Evolutionary conservation across 176 grass and related monocot genomes (phyloP).

Genomic region (Aechmea fasciata): DNA sequence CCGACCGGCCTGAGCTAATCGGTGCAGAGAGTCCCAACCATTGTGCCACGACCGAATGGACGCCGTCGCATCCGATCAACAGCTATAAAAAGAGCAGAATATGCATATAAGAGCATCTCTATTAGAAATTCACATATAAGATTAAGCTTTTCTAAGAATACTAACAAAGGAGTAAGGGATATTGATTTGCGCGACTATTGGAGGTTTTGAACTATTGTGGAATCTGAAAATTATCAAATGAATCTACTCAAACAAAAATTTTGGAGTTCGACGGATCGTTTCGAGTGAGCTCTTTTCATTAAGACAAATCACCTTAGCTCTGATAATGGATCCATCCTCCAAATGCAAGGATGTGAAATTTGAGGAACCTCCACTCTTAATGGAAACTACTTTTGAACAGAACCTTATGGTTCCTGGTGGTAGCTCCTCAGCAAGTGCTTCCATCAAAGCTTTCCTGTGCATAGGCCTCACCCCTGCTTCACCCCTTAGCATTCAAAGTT

Average conservation of each 20-base stretch:
- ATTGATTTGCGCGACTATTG: too few relatives aligned
- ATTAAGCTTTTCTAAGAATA: too few relatives aligned
- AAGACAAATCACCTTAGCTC: conserved; percentile 41
- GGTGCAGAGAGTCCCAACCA: conserved; percentile 50
- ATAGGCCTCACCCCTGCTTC: conserved; percentile 22
- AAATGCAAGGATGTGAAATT: conserved; percentile 29
- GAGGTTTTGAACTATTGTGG: too few relatives aligned
- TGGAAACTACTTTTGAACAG: conserved; percentile 46
- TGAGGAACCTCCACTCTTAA: conserved; percentile 22
- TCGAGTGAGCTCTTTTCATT: too few relatives aligned
- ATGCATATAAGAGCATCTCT: background rate
- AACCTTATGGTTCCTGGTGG: conserved; percentile 52
- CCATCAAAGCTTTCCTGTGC: conserved; percentile 39
- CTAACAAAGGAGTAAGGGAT: too few relatives aligned
- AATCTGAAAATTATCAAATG: too few relatives aligned
- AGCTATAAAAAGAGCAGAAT: conserved; percentile 15
- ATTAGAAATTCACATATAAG: background rate
- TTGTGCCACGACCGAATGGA: conserved; percentile 46
- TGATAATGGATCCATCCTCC: conserved; percentile 49
- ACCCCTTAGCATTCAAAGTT: background rate
- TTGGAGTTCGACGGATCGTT: too few relatives aligned
- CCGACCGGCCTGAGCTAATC: conserved; percentile 23
- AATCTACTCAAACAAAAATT: too few relatives aligned
- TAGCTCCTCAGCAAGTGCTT: conserved; percentile 54
- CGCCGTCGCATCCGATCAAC: conserved; percentile 59